Percentiles rank a stretch among this genome's conserved stretches.
phyloP scores from a whole-genome alignment of 2,329 filamentous ascomycete species.

The Colletotrichum viniferum region DNA sequence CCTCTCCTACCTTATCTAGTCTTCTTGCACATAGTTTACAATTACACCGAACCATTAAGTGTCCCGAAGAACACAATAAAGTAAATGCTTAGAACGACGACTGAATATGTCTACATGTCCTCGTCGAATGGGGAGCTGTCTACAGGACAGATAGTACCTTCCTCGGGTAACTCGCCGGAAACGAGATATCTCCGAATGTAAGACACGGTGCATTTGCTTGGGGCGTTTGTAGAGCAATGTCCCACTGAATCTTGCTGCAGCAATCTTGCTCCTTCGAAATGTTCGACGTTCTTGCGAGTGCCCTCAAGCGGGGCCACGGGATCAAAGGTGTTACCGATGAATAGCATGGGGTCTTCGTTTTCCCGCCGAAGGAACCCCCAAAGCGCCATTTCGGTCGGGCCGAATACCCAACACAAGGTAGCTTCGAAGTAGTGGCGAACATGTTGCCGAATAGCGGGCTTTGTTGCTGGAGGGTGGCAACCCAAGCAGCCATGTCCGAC shows the following conservation, averaged over 20 bases:
- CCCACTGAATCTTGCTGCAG: not conserved
- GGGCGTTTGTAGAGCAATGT: not conserved
- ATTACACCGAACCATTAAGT: not conserved
- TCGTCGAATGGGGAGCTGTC: not conserved
- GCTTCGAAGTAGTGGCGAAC: not conserved
- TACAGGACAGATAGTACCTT: not conserved
- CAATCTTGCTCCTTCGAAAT: not conserved
- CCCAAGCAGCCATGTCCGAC: slow-evolving; percentile 31
- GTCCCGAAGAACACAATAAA: too few relatives aligned
- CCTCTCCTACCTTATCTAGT: not conserved
- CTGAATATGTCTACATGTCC: not conserved
- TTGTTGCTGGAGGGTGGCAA: slow-evolving; percentile 27
- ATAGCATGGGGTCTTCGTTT: not conserved
- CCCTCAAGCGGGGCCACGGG: not conserved
- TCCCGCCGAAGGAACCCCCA: slow-evolving; percentile 31
- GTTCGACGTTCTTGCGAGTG: not conserved
- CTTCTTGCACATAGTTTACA: not conserved
- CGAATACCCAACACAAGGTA: slow-evolving; percentile 43
- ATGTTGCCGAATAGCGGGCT: not conserved
- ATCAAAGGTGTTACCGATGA: not conserved
- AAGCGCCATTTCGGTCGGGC: slow-evolving; percentile 44
- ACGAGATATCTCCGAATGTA: not conserved
- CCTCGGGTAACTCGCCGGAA: not conserved
- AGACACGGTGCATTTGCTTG: not conserved
- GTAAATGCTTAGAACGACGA: not conserved